Base-by-base conservation (phyloP, 2,329 filamentous ascomycete species). In the Trichophyton simii region DNA sequence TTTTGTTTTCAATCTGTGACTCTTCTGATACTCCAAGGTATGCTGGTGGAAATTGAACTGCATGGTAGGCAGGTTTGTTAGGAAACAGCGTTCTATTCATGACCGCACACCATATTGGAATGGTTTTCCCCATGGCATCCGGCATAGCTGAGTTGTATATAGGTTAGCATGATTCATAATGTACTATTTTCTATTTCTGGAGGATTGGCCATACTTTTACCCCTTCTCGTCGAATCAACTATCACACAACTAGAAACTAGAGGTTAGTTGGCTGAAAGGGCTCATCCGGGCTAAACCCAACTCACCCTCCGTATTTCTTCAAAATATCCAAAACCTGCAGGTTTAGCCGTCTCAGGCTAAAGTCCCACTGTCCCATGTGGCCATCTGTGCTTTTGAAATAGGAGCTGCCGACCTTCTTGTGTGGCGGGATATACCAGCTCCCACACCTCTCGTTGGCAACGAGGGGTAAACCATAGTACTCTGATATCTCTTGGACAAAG, bases 351-450 rank as follows among this genome's bases (percentile, higher is more conserved):
- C 94, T 79, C 22, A 87, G 82, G 74, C 89, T 96, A 71, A 97
- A 96, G 64, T 86, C 83, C 94, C 94, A 99, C 69, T 95, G 86
- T 7, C 89, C 86, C 59, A 86, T 85, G 72, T 99, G 94, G 0
- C 94, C 94, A 75, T 99, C 94, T 1, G 94, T 99, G 75, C 89
- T 95, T 79, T 99, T 99, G 76, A 97, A 99, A 75, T 97, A 99
- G 36, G 87, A 89, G 66, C 88, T 91, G 36, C 83, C 88, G 0
- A 71, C 75, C 73, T 92, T 94, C 28, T 69, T 69, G 6, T 73
- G 73, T 0, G 86, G 86, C 2, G 77, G 75, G 28, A 97, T 87
- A 72, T 97, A 97, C 94, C 94, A 99, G 74, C 89, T 92, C 0
- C 94, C 94, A 72, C 94, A 97, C 63, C 94, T 83, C 77, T 97